These are phyloP conservation scores for Picochlorum sp. DNA, from an alignment of 139 green algal species.

Conservation along the genomic window DNA sequence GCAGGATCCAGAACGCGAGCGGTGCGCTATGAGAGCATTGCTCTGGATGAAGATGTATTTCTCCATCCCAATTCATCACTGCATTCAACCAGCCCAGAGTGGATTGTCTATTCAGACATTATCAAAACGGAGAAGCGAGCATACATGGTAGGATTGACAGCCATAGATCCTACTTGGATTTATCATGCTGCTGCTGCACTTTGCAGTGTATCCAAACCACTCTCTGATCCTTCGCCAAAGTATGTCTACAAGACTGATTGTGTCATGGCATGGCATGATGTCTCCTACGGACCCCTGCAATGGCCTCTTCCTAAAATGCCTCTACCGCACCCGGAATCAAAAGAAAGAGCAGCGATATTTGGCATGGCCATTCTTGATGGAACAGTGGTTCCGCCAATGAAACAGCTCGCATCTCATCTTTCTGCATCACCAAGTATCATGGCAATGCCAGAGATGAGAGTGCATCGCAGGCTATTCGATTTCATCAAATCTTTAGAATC, in stretches of 20 bases:
- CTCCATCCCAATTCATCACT: slow-evolving; percentile 80
- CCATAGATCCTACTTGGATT: slow-evolving; percentile 48
- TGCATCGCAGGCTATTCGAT: slow-evolving; percentile 44
- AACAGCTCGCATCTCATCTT: slow-evolving; percentile 27
- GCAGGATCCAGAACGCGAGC: slow-evolving; percentile 20
- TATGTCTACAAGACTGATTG: slow-evolving; percentile 50
- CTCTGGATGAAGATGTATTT: slow-evolving; percentile 57
- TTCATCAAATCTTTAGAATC: slow-evolving; percentile 41
- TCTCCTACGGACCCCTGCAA: slow-evolving; percentile 58
- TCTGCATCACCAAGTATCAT: slow-evolving; percentile 36
- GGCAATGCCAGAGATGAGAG: slow-evolving; percentile 39
- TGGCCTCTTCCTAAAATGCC: slow-evolving; percentile 70
- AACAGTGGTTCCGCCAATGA: slow-evolving; percentile 39
- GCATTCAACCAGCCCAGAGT: slow-evolving; percentile 52
- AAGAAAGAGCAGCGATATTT: slow-evolving; percentile 52
- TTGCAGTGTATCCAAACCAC: slow-evolving; percentile 40
- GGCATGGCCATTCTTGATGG: slow-evolving; percentile 76
- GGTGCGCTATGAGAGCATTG: slow-evolving; percentile 46
- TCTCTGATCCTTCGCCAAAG: slow-evolving; percentile 46
- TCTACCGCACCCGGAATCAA: slow-evolving; percentile 31
- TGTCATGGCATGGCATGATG: slow-evolving; percentile 60
- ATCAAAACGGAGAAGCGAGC: slow-evolving; percentile 69
- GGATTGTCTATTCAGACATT: slow-evolving; percentile 69
- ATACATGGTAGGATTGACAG: slow-evolving; percentile 76
- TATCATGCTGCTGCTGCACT: slow-evolving; percentile 45